These are phyloP conservation scores for Sequoiadendron giganteum DNA, from an alignment of 75 land plant genomes.

Conservation along the genomic window DNA sequence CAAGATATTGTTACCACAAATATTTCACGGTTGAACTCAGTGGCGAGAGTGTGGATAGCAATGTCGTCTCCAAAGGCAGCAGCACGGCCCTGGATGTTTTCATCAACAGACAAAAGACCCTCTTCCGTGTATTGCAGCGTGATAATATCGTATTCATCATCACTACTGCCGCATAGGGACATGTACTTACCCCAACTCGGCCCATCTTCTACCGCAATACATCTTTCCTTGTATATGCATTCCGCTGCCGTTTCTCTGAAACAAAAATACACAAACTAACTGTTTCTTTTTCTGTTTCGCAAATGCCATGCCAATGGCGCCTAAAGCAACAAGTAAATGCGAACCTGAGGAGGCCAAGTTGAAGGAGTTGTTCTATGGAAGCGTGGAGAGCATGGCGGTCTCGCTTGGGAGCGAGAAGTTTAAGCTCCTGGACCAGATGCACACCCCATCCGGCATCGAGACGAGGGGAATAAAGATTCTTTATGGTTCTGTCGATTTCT, in stretches of 20 bases:
- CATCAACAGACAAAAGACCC: constrained; percentile 38
- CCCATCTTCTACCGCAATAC: constrained; percentile 24
- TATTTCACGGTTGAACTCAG: constrained; percentile 20
- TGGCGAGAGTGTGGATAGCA: constrained; percentile 38
- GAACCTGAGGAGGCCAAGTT: constrained; percentile 14
- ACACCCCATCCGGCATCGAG: constrained; percentile 45
- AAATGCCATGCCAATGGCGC: no score
- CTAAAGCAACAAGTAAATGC: no score
- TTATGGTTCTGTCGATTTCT: constrained; percentile 21
- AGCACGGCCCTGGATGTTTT: constrained; percentile 34
- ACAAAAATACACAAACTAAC: background rate
- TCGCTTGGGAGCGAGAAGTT: constrained; percentile 34
- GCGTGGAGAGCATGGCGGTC: constrained; percentile 31
- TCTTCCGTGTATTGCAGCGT: constrained; percentile 42
- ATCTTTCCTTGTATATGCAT: constrained; percentile 35
- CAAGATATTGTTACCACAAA: constrained; percentile 23
- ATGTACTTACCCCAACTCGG: constrained; percentile 42
- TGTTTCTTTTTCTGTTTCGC: no score
- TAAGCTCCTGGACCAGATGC: constrained; percentile 41
- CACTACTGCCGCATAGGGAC: constrained; percentile 27
- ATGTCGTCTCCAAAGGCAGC: constrained; percentile 49
- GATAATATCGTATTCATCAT: constrained; percentile 41
- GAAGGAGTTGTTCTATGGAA: constrained; percentile 25
- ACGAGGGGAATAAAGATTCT: constrained; percentile 31
- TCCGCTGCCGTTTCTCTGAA: constrained; percentile 40